Evolutionary conservation across 2,329 filamentous ascomycete genomes (phyloP).

Genomic region (Neoarthrinium moseri): DNA sequence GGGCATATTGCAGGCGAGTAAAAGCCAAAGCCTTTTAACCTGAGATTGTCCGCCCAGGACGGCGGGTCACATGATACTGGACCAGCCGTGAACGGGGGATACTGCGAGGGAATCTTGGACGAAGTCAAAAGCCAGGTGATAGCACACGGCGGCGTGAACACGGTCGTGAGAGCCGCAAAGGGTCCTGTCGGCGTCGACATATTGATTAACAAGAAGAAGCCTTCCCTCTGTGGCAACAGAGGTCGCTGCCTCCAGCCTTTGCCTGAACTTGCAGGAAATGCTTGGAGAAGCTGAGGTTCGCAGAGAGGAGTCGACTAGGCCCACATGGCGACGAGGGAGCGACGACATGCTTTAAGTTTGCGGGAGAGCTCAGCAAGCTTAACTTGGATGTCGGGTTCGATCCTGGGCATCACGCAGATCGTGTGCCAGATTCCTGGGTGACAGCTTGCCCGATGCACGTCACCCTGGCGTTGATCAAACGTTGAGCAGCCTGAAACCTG

Average conservation of each 20-base stretch:
- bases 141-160: constrained; percentile 38
- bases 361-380: not conserved
- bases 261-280: not conserved
- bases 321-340: not conserved
- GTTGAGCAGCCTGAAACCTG: no score
- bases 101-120: constrained; percentile 36
- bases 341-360: constrained; percentile 4
- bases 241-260: not conserved
- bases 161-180: constrained; percentile 37
- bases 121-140: constrained; percentile 38
- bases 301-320: not conserved
- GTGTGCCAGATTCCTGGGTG: constrained; percentile 2
- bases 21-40: constrained; percentile 33
- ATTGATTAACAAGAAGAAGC: not conserved
- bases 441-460: not conserved
- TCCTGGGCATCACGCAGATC: constrained; percentile 1
- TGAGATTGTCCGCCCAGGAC: constrained; percentile 32
- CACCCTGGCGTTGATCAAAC: constrained; percentile 6
- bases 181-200: constrained; percentile 15
- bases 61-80: constrained; percentile 34
- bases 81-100: constrained; percentile 31
- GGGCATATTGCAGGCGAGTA: constrained; percentile 41
- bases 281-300: not conserved
- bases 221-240: not conserved
- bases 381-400: not conserved